Evolutionary conservation across 176 grass and related monocot species (phyloP).

Genomic region (Stipa capillata): DNA sequence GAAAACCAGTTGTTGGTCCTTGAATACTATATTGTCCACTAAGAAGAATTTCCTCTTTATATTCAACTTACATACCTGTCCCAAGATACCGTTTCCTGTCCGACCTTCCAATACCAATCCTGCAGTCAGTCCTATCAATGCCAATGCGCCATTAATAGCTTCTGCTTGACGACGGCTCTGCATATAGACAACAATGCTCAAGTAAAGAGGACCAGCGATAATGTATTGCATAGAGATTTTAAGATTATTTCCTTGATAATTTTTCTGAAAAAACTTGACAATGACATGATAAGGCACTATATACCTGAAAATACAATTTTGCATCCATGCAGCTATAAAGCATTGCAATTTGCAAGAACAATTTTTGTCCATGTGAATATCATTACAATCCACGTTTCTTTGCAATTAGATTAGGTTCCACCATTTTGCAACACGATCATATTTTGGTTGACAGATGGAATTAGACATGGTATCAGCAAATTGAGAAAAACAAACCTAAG

Average conservation of each 20-base stretch:
- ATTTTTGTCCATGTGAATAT: neutral
- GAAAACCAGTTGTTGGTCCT: neutral
- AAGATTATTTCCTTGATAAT: neutral
- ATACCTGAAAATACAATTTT: neutral
- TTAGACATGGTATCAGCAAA: neutral
- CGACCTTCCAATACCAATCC: constrained; percentile 72
- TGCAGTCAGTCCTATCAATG: constrained; percentile 85
- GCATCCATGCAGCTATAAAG: neutral
- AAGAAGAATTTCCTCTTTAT: neutral
- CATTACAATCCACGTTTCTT: neutral
- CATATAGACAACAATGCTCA: constrained; percentile 29
- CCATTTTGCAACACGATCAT: neutral
- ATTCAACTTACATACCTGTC: constrained; percentile 49
- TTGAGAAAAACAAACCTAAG: neutral
- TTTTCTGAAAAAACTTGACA: neutral
- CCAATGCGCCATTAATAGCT: constrained; percentile 81
- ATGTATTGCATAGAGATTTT: neutral
- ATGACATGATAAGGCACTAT: neutral
- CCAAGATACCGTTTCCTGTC: constrained; percentile 92
- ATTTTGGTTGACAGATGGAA: neutral
- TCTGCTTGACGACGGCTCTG: constrained; percentile 71
- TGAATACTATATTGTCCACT: neutral
- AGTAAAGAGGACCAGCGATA: neutral
- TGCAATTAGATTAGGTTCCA: neutral
- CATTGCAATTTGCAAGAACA: neutral